Evolutionary conservation across 129 eudicot species (phyloP).

Genomic region (Flaveria bidentis): DNA sequence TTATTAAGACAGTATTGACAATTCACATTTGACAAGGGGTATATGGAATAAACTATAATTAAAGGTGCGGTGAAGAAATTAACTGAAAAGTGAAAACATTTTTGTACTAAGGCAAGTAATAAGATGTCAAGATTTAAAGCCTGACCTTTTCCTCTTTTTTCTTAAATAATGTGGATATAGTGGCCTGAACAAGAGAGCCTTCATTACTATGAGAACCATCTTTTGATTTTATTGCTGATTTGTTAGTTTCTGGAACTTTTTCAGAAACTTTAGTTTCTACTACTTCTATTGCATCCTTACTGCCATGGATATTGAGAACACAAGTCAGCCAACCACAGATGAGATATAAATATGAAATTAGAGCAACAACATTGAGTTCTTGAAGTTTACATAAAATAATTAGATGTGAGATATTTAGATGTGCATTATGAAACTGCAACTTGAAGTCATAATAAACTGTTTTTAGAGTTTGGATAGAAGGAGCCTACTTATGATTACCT

Average conservation of each 20-base stretch:
- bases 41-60: not conserved
- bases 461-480: not conserved
- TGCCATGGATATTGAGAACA: slow-evolving; percentile 29
- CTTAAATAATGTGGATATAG: slow-evolving; percentile 83
- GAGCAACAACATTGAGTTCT: slow-evolving; percentile 5
- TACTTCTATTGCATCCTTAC: slow-evolving; percentile 34
- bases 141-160: slow-evolving; percentile 77
- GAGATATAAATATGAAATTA: not conserved
- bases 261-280: slow-evolving; percentile 31
- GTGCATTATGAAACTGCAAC: not conserved
- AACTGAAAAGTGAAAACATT: not conserved
- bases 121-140: slow-evolving; percentile 19
- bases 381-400: slow-evolving; percentile 9
- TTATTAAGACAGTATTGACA: slow-evolving; percentile 16
- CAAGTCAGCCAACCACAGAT: slow-evolving; percentile 23
- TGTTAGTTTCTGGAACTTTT: slow-evolving; percentile 23
- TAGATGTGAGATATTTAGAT: not conserved
- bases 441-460: not conserved
- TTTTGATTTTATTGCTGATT: slow-evolving; percentile 38
- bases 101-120: not conserved
- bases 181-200: slow-evolving; percentile 72
- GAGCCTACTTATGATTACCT: not conserved
- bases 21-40: slow-evolving; percentile 9
- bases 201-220: slow-evolving; percentile 39
- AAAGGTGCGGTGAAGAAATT: not conserved